A percentile compares a stretch with the other conserved stretches of the same genome.
Conservation (phyloP, 2,329 filamentous ascomycete genomes). For the Colletotrichum tropicicola region DNA sequence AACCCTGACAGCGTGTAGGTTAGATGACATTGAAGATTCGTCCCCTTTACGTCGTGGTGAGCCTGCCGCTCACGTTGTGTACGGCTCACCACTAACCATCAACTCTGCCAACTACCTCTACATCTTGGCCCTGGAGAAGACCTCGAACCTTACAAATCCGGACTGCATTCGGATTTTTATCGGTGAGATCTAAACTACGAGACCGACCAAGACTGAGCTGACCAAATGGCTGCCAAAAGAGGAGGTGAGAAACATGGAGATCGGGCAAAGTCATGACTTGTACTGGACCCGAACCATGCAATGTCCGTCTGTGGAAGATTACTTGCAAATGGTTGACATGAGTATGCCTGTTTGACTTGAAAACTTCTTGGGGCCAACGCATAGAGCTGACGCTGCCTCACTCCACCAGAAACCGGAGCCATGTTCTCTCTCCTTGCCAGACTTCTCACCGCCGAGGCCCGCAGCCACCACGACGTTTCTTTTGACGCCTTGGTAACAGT, state of each 20-base stretch:
- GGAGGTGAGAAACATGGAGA: conserved; percentile 31
- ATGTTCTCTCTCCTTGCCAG: conserved; percentile 31
- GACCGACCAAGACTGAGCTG: not conserved
- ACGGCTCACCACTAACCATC: conserved; percentile 44
- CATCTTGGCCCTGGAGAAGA: conserved; percentile 33
- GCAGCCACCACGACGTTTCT: not conserved
- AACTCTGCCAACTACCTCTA: conserved; percentile 43
- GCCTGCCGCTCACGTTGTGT: conserved; percentile 45
- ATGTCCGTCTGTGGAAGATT: conserved; percentile 35
- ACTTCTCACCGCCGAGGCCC: conserved; percentile 19
- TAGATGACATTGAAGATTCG: conserved; percentile 50
- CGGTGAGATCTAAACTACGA: not conserved
- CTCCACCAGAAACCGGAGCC: conserved; percentile 29
- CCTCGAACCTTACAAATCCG: conserved; percentile 27
- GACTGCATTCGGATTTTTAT: conserved; percentile 34
- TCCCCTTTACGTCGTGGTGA: conserved; percentile 42
- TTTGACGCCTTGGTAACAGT: conserved; percentile 1
- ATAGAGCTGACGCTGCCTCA: not conserved
- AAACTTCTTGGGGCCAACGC: not conserved
- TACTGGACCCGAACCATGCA: conserved; percentile 33
- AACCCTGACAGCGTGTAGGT: not conserved
- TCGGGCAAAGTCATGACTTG: conserved; percentile 39
- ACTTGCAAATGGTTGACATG: conserved; percentile 38
- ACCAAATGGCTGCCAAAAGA: not conserved
- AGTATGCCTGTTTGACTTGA: not conserved